Base-by-base conservation (phyloP, 495 filamentous ascomycete species). In the Eremomyces bilateralis region DNA sequence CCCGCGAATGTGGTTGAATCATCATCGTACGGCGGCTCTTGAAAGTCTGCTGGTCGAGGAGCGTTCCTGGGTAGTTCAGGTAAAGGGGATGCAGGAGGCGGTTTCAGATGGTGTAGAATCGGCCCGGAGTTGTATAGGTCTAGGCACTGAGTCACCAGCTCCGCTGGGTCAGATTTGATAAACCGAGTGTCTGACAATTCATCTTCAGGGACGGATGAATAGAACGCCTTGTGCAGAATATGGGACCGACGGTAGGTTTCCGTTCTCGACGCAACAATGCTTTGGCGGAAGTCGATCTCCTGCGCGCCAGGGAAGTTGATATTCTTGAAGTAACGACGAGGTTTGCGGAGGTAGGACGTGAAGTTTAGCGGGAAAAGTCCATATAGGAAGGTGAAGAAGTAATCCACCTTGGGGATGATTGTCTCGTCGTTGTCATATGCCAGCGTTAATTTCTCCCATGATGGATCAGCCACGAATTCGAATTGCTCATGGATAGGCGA, bases 331-430 rank as follows among this genome's bases (percentile, higher is more conserved):
- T 71, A 80, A 44, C 69, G 64, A 22, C 76, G 65, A 2, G 76
- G 76, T 42, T 82, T 80, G 17, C 75, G 61, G 30, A 82, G 73
- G 52, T 77, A 82, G 42, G 67, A 67, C 59, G 73, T 64, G 48
- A 82, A 73, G 46, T 80, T 80, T 39, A 79, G 65, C n/a, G 76
- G 76, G 41, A 81, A 82, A 5, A 82, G 56, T 10, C 76, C 76
- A 39, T 82, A 82, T 2, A 82, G 56, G 29, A 77, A 69, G 5
- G 81, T 69, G 62, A 93, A 71, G 62, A 92, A 65, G 45, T 81
- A 51, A 44, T 72, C 44, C 45, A 93, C 48, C 49, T 88, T 56
- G 44, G 79, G 78, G 27, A 76, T 57, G 39, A 73, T 53, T 44
- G 65, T 49, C 46, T 67, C 66, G 27, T 69, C 63, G 22, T 57